Evolutionary conservation across 345 rosid species (phyloP).

Genomic region (Schrenkiella parvula): DNA sequence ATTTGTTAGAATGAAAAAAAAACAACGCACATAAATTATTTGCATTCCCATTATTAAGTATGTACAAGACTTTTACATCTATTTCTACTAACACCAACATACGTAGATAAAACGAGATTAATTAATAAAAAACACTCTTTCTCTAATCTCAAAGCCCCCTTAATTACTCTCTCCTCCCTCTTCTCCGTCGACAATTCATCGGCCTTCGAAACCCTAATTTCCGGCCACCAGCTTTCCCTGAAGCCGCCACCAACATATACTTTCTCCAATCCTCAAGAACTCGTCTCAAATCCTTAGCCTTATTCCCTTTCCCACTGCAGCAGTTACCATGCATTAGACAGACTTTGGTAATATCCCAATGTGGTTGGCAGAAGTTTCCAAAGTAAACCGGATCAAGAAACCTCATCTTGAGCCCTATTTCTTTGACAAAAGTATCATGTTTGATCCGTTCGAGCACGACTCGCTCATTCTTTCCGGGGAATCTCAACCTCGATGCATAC

Average conservation of each 20-base stretch:
- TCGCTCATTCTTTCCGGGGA: slow-evolving; percentile 39
- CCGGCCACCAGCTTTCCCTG: too few relatives aligned
- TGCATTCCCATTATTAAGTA: too few relatives aligned
- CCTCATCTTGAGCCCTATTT: slow-evolving; percentile 41
- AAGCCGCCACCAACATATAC: background rate
- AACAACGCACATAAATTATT: too few relatives aligned
- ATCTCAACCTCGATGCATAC: slow-evolving; percentile 40
- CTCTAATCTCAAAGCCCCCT: too few relatives aligned
- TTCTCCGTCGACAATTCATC: background rate
- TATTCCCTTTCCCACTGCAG: too few relatives aligned
- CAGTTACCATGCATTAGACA: slow-evolving; percentile 77
- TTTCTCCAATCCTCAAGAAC: slow-evolving; percentile 55
- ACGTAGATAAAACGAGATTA: too few relatives aligned
- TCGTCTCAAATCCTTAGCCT: slow-evolving; percentile 42
- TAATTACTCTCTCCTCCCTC: background rate
- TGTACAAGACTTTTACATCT: too few relatives aligned
- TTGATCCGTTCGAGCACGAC: slow-evolving; percentile 3
- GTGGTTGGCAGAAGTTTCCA: slow-evolving; percentile 59
- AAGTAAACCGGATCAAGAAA: slow-evolving; percentile 50
- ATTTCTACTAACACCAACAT: too few relatives aligned
- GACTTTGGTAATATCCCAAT: slow-evolving; percentile 43
- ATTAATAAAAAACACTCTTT: too few relatives aligned
- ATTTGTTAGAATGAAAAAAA: too few relatives aligned
- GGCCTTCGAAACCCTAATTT: background rate
- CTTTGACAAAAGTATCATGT: background rate